Conservation (phyloP, 2,329 filamentous ascomycete genomes). For the Cladosporium cucumerinum region DNA sequence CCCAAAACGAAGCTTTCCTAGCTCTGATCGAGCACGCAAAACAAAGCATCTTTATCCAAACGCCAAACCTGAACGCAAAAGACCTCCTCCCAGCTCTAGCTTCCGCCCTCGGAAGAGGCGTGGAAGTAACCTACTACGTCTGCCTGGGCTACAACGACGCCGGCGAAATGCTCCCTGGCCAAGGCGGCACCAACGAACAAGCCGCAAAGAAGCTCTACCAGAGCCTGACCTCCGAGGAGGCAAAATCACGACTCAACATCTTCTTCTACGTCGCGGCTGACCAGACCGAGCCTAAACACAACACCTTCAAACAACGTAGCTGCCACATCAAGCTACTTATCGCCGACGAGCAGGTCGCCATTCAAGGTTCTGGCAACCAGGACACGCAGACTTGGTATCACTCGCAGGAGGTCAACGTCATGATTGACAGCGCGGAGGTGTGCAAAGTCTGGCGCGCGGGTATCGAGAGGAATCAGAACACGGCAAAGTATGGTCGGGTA, state of each 20-base stretch:
- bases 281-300: constrained; percentile 64
- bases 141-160: constrained; percentile 77
- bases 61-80: constrained; percentile 71
- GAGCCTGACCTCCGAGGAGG: constrained; percentile 43
- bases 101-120: constrained; percentile 62
- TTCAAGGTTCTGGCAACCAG: constrained; percentile 74
- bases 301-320: constrained; percentile 61
- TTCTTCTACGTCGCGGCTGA: constrained; percentile 74
- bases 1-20: constrained; percentile 74
- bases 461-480: constrained; percentile 60
- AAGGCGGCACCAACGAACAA: constrained; percentile 74
- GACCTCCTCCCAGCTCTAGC: constrained; percentile 62
- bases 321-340: constrained; percentile 80
- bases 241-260: constrained; percentile 51
- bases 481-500: constrained; percentile 55
- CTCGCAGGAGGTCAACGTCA: constrained; percentile 72
- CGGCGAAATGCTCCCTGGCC: constrained; percentile 70
- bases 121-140: constrained; percentile 67
- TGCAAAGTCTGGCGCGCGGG: constrained; percentile 43
- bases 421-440: constrained; percentile 63
- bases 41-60: constrained; percentile 69
- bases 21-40: constrained; percentile 65
- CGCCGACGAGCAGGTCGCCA: constrained; percentile 64
- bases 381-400: constrained; percentile 80
- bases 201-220: constrained; percentile 59